Evolutionary conservation across 1,284 basidiomycete species (phyloP), one percentile per base, ranked within the genome.

Genomic region (Leccinum pachyderme): DNA sequence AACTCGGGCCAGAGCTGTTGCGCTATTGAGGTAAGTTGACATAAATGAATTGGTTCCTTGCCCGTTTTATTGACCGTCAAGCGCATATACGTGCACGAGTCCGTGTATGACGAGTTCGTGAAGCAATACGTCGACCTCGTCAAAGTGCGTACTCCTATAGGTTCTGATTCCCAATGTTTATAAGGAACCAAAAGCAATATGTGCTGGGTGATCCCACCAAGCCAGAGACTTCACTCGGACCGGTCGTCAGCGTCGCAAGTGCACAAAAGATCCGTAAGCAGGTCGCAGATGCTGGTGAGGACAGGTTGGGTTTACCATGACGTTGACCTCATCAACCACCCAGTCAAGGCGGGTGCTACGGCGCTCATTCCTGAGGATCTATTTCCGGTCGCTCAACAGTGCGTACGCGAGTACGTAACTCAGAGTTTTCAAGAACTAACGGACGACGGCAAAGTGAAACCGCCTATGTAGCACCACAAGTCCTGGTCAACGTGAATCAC

Each of bases 1-100:
- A 98, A 98, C 73, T 94, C 94, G 13, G 95, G 95, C 1, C 95
- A 98, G 71, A 93, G 90, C 61, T 95, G 93, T 68, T 95, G 93
- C 66, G 83, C 88, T 0, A 77, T 96, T 60, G 89, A 92, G 77
- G 83, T 91, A 62, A 32, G 75, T 44, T 13, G 27, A 31, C 32
- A 22, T 15, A 18, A 39, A 18, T 22, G 18, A 5, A 37, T 37
- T 3, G n/a, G 18, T 39, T 22, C 11, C 25, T 31, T 3, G 22
- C 12, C 2, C 24, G 5, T 5, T 15, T 46, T 27, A 18, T n/a
- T 48, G 12, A 22, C 31, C 33, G 32, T 25, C 18, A 24, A 98
- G 87, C 83, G 95, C 27, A 94, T 98, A 52, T 98, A 98, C 70
- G 95, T 97, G 11, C 93, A 98, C 64, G 86, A 93, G 61, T 77